A percentile compares a stretch with the other conserved stretches of the same genome.
Conservation (phyloP, 371 early-diverging fungal genomes). For the Synchytrium microbalum region DNA sequence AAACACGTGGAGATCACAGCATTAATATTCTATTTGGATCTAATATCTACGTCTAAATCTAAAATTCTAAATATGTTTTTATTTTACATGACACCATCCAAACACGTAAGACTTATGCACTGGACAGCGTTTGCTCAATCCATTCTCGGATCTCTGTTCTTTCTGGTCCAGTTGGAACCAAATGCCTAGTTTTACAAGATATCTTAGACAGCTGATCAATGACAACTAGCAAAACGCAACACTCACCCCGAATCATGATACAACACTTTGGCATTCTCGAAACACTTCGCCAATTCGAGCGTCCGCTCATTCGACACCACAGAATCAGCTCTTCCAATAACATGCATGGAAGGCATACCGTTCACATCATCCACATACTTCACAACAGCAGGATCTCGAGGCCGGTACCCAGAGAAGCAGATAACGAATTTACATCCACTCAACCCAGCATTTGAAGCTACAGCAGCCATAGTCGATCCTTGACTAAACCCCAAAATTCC, state of each 20-base stretch:
- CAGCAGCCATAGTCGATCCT: slow-evolving; percentile 60
- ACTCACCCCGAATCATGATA: slow-evolving; percentile 48
- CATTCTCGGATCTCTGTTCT: neutral
- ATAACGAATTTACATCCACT: neutral
- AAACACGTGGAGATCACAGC: neutral
- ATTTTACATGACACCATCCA: neutral
- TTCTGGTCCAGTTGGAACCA: neutral
- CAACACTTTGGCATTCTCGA: slow-evolving; percentile 24
- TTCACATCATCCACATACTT: neutral
- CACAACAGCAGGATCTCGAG: slow-evolving; percentile 37
- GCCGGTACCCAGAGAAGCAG: slow-evolving; percentile 23
- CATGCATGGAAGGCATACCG: slow-evolving; percentile 51
- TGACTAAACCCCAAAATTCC: slow-evolving; percentile 72
- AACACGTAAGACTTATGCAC: neutral
- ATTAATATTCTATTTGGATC: neutral
- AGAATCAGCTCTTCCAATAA: slow-evolving; percentile 54
- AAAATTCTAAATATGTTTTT: too few relatives aligned
- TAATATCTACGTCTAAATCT: neutral
- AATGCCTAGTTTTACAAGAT: neutral
- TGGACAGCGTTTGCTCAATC: neutral
- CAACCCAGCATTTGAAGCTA: slow-evolving; percentile 22
- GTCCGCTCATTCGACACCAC: slow-evolving; percentile 42
- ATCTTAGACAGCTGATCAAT: too few relatives aligned
- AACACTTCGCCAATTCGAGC: slow-evolving; percentile 33
- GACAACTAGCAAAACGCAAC: neutral